phyloP scores from a whole-genome alignment of 371 early-diverging fungal genomes.

The Lichtheimia ornata region DNA sequence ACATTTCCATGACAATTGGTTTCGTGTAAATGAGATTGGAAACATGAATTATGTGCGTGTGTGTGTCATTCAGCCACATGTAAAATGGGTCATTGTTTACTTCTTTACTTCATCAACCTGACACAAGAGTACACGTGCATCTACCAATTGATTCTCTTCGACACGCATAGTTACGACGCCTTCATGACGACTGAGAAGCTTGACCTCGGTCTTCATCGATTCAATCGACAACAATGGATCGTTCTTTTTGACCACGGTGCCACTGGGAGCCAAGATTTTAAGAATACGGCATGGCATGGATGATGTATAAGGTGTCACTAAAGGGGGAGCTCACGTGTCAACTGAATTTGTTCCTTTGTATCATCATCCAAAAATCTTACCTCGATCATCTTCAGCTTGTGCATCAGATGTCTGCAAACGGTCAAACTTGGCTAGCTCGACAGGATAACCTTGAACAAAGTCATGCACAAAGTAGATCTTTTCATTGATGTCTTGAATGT shows the following conservation, averaged over 20 bases:
- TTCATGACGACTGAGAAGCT: constrained; percentile 62
- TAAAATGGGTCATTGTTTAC: constrained; percentile 4
- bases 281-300: constrained; percentile 78
- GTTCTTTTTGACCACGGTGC: constrained; percentile 61
- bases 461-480: constrained; percentile 58
- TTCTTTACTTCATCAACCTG: constrained; percentile 47
- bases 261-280: constrained; percentile 56
- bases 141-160: constrained; percentile 66
- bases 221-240: constrained; percentile 70
- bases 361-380: constrained; percentile 19
- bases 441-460: constrained; percentile 53
- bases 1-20: neutral
- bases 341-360: neutral
- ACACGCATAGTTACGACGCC: constrained; percentile 65
- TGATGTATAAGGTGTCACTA: constrained; percentile 69
- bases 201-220: constrained; percentile 79
- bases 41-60: neutral
- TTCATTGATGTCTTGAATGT: constrained; percentile 42
- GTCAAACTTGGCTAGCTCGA: constrained; percentile 49
- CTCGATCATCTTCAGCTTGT: constrained; percentile 44
- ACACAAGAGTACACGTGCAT: constrained; percentile 68
- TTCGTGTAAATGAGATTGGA: neutral
- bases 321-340: neutral
- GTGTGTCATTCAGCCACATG: too few species aligned
- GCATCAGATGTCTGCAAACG: constrained; percentile 47